Evolutionary conservation across 176 grass and related monocot genomes (phyloP).

Genomic region (Paspalum vaginatum): DNA sequence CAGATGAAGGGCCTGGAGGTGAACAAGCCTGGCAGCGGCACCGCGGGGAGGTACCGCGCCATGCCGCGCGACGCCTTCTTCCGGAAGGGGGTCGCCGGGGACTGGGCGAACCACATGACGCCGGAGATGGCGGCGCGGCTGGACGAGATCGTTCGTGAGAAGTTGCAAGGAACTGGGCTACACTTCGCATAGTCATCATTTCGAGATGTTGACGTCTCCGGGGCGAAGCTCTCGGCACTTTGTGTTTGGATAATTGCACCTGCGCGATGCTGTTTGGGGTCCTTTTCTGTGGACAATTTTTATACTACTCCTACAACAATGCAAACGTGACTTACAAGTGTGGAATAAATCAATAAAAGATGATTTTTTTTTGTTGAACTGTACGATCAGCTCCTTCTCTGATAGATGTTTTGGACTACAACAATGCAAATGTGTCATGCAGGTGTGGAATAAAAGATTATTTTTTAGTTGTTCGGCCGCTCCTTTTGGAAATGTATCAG

Average conservation of each 20-base stretch:
- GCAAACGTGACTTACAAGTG: too few relatives aligned
- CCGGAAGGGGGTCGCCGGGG: slow-evolving; percentile 49
- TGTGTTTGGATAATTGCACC: background rate
- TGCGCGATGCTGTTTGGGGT: background rate
- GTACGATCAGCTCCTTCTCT: too few relatives aligned
- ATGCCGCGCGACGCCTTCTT: slow-evolving; percentile 33
- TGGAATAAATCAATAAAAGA: too few relatives aligned
- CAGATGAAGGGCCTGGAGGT: slow-evolving; percentile 52
- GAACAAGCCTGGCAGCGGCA: slow-evolving; percentile 32
- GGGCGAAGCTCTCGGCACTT: background rate
- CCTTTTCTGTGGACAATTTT: background rate
- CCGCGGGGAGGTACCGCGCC: background rate
- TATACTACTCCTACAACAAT: too few relatives aligned
- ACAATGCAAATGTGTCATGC: too few relatives aligned
- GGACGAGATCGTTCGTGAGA: slow-evolving; percentile 32
- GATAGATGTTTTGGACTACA: too few relatives aligned
- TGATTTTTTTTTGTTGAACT: too few relatives aligned
- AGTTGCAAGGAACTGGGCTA: slow-evolving; percentile 27
- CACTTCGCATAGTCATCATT: background rate
- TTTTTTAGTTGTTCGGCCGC: too few relatives aligned
- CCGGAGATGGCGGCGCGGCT: slow-evolving; percentile 44
- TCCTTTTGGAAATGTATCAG: too few relatives aligned
- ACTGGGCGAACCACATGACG: slow-evolving; percentile 59
- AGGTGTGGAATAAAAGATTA: too few relatives aligned
- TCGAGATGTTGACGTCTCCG: background rate